Evolutionary conservation across 2,329 filamentous ascomycete genomes (phyloP).

Genomic region (Alternaria viburni): DNA sequence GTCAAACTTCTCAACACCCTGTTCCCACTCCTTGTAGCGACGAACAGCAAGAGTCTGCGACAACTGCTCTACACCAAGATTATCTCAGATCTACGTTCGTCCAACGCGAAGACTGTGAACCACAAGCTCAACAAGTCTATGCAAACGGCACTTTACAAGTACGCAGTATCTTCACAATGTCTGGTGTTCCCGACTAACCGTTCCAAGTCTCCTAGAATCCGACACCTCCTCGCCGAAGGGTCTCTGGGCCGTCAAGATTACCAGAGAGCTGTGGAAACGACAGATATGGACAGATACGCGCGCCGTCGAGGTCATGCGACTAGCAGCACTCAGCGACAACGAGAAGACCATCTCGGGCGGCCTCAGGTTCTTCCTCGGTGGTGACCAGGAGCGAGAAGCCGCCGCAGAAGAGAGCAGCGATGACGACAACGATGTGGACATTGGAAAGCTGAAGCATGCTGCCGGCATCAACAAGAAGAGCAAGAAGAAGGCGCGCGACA

Average conservation of each 20-base stretch:
- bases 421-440: constrained; percentile 73
- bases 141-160: constrained; percentile 89
- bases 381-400: constrained; percentile 94
- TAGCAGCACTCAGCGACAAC: constrained; percentile 85
- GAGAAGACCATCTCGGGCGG: constrained; percentile 90
- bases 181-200: neutral
- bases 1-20: constrained; percentile 80
- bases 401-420: constrained; percentile 82
- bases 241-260: constrained; percentile 95
- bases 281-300: constrained; percentile 96
- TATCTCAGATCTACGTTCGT: constrained; percentile 83
- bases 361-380: constrained; percentile 92
- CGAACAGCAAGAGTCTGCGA: constrained; percentile 87
- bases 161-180: neutral
- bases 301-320: constrained; percentile 97
- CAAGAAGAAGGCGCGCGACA: constrained; percentile 80
- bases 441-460: constrained; percentile 83
- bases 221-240: constrained; percentile 85
- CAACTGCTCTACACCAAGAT: constrained; percentile 89
- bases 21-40: constrained; percentile 93
- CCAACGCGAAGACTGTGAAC: constrained; percentile 86
- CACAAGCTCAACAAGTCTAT: constrained; percentile 92
- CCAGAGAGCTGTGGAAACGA: constrained; percentile 92
- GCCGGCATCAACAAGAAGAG: constrained; percentile 95
- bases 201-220: constrained; percentile 70